Base-by-base conservation (phyloP, 306 rosid species). In the Ochetophila trinervis region DNA sequence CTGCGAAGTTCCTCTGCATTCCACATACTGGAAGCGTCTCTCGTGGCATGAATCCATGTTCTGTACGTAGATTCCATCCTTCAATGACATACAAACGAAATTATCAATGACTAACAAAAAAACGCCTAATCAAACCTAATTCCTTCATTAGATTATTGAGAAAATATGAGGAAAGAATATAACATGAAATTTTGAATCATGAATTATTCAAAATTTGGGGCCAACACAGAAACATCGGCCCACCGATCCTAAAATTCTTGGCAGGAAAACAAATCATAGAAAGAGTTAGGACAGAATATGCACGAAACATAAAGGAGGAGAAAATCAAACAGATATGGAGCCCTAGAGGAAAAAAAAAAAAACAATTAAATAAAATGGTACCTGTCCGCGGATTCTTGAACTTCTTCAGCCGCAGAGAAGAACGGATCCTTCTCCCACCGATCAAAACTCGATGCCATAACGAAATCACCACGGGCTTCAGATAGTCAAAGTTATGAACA, bases 381-480 rank as follows among this genome's bases (percentile, higher is more conserved):
- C 99, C 99, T 90, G 74, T 93, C 99, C 14, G 96, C 87, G 36
- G 99, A 93, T 77, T 87, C 94, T 73, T 93, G 99, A 86, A 93
- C 96, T 74, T 93, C 91, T 77, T 93, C 99, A 2, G 97, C 99
- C 35, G 94, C 97, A 19, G 80, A 69, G 76, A 93, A 93, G 79
- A 84, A 93, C 36, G 97, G 96, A 86, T 93, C 99, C 83, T 93
- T 87, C 72, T 93, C 96, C 99, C 99, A 93, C 44, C 91, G 94
- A 67, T 90, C 85, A 65, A 93, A 93, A 86, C 85, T 86, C 44
- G 97, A 83, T 6, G 88, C 91, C 99, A 93, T 92, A 27, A 58
- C 5, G 6, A 12, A 56, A 37, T 49, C 61, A 53, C 52, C 36
- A 54, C 40, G 16, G 13, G 8, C 60, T 5, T 35, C 17, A 14